Percentiles rank a stretch among this genome's conserved stretches.
These are phyloP conservation scores for Yamadazyma atmosphaerica DNA, from an alignment of 1,139 yeast species.

Conservation along the genomic window DNA sequence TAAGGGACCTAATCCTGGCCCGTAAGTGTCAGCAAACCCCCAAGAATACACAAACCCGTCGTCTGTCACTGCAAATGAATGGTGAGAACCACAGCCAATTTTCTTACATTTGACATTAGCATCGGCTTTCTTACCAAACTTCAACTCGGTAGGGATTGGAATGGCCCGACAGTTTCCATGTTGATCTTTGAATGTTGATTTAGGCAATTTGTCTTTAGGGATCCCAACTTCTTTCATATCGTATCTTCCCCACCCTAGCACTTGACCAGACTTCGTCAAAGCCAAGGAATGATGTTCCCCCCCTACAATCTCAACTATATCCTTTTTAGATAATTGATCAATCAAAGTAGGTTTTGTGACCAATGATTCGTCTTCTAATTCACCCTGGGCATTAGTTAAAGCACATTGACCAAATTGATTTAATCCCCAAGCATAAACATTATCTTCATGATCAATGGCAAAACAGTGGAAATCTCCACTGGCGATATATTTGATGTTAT, in stretches of 20 bases:
- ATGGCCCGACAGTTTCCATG: slow-evolving; percentile 86
- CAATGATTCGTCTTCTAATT: slow-evolving; percentile 78
- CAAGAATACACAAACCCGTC: slow-evolving; percentile 90
- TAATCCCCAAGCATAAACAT: slow-evolving; percentile 88
- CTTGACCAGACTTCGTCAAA: slow-evolving; percentile 65
- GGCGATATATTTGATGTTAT: slow-evolving; percentile 75
- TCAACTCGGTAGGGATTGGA: slow-evolving; percentile 75
- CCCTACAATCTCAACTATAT: slow-evolving; percentile 68
- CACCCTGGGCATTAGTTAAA: slow-evolving; percentile 52
- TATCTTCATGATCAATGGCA: slow-evolving; percentile 75
- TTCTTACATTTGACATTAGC: slow-evolving; percentile 48
- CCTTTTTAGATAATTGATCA: slow-evolving; percentile 54
- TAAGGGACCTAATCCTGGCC: slow-evolving; percentile 89
- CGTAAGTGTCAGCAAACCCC: slow-evolving; percentile 98
- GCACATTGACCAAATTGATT: slow-evolving; percentile 98
- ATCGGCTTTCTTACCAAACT: slow-evolving; percentile 22
- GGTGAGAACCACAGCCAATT: slow-evolving; percentile 88
- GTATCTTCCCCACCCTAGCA: slow-evolving; percentile 85
- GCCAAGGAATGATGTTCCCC: slow-evolving; percentile 96
- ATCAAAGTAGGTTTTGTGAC: slow-evolving; percentile 77
- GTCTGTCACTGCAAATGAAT: slow-evolving; percentile 78
- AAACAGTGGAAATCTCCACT: slow-evolving; percentile 96
- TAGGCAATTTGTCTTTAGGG: slow-evolving; percentile 57
- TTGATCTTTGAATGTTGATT: slow-evolving; percentile 70
- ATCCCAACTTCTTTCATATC: slow-evolving; percentile 94